Evolutionary conservation across 441 rosid species (phyloP).

Genomic region (Viola pubescens): DNA sequence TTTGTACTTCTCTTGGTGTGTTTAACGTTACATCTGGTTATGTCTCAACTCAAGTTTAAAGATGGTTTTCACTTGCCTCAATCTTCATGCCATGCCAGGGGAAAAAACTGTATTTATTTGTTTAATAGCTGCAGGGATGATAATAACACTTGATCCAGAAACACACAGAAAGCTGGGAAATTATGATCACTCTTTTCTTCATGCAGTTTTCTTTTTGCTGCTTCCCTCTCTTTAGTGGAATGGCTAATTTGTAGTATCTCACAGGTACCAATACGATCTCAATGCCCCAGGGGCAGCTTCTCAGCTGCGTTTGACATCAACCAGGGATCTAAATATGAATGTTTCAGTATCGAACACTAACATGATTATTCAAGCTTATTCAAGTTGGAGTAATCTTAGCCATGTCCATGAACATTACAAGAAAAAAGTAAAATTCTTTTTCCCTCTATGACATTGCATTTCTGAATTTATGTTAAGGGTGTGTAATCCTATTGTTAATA

Average conservation of each 20-base stretch:
- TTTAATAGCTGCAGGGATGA: too few relatives aligned
- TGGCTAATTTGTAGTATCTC: slow-evolving; percentile 22
- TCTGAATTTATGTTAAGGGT: slow-evolving; percentile 1
- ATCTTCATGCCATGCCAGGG: too few relatives aligned
- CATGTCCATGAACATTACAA: slow-evolving; percentile 42
- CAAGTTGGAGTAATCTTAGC: slow-evolving; percentile 91
- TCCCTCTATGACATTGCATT: slow-evolving; percentile 8
- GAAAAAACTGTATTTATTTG: neutral
- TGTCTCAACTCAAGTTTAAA: too few relatives aligned
- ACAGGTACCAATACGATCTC: slow-evolving; percentile 81
- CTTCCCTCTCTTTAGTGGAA: slow-evolving; percentile 2
- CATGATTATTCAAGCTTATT: slow-evolving; percentile 93
- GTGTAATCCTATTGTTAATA: slow-evolving; percentile 4
- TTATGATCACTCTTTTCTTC: too few relatives aligned
- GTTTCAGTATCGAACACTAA: slow-evolving; percentile 79
- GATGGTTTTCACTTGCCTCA: too few relatives aligned
- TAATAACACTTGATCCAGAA: too few relatives aligned
- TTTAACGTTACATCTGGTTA: too few relatives aligned
- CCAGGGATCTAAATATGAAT: slow-evolving; percentile 79
- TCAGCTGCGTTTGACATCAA: slow-evolving; percentile 71
- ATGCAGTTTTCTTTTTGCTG: too few relatives aligned
- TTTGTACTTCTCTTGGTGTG: too few relatives aligned
- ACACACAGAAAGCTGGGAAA: too few relatives aligned
- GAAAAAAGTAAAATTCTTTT: slow-evolving; percentile 34
- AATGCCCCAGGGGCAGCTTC: slow-evolving; percentile 73